Percentiles rank a stretch among this genome's conserved stretches.
Conservation (phyloP, 2,329 filamentous ascomycete species). For the Claviceps arundinis region DNA sequence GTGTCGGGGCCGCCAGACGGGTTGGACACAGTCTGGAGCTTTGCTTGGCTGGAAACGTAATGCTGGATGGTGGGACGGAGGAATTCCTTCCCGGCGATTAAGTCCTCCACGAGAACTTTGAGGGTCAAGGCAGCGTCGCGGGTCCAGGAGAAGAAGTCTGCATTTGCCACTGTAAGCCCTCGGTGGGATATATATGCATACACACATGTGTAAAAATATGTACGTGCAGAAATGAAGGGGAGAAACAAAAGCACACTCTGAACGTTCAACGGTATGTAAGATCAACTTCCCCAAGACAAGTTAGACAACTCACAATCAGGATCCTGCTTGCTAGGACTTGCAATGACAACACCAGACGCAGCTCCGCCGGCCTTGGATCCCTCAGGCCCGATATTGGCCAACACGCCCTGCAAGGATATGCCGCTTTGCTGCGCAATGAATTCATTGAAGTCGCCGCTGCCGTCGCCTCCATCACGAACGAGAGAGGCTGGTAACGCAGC, state of each 20-base stretch:
- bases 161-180: neutral
- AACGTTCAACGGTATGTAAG: neutral
- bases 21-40: conserved; percentile 51
- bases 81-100: conserved; percentile 41
- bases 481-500: neutral
- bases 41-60: conserved; percentile 53
- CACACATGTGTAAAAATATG: too few species aligned
- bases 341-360: conserved; percentile 37
- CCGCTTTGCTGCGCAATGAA: conserved; percentile 11
- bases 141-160: conserved; percentile 68
- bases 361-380: conserved; percentile 36
- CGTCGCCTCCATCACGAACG: conserved; percentile 13
- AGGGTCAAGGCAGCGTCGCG: conserved; percentile 59
- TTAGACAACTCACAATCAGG: conserved; percentile 34
- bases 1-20: conserved; percentile 46
- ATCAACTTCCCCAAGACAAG: neutral
- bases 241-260: neutral
- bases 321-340: conserved; percentile 35
- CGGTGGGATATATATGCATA: too few species aligned
- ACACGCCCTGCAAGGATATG: conserved; percentile 10
- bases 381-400: conserved; percentile 37
- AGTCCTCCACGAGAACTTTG: conserved; percentile 53
- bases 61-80: conserved; percentile 49
- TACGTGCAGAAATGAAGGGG: neutral
- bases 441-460: conserved; percentile 7